Conservation (phyloP, 768 basidiomycete genomes). For the Suillus hirtellus region DNA sequence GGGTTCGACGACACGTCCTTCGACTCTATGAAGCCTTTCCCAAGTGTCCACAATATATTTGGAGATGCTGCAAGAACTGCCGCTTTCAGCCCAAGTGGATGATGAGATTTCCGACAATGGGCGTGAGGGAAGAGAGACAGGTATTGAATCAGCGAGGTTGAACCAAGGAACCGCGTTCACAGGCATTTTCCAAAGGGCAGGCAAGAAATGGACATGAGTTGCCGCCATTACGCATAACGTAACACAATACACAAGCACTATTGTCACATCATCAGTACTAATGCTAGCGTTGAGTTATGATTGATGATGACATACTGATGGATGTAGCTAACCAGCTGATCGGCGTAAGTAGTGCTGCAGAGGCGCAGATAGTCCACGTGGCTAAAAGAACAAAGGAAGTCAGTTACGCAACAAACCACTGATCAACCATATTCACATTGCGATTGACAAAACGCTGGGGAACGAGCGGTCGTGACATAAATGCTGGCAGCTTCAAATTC, state of each 20-base stretch:
- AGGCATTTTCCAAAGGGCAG: constrained; percentile 53
- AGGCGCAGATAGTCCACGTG: constrained; percentile 47
- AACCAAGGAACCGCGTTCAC: constrained; percentile 65
- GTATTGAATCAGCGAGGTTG: constrained; percentile 15
- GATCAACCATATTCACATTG: constrained; percentile 31
- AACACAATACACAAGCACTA: constrained; percentile 59
- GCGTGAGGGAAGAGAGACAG: constrained; percentile 13
- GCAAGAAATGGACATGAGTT: constrained; percentile 43
- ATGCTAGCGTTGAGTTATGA: not conserved
- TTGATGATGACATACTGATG: constrained; percentile 39
- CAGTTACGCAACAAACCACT: not conserved
- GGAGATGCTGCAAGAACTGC: constrained; percentile 24
- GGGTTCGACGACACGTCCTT: constrained; percentile 19
- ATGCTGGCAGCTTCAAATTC: constrained; percentile 47
- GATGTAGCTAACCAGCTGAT: constrained; percentile 49
- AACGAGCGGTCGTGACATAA: constrained; percentile 45
- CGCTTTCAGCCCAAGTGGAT: constrained; percentile 15
- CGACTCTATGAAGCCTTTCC: constrained; percentile 28
- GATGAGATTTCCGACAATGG: constrained; percentile 14
- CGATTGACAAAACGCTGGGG: constrained; percentile 36
- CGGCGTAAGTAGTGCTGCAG: constrained; percentile 47
- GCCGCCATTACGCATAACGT: constrained; percentile 47
- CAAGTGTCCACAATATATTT: constrained; percentile 33
- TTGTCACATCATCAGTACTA: constrained; percentile 8
- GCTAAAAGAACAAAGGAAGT: constrained; percentile 23